Evolutionary conservation across 805 yeast genomes (phyloP), one percentile per base, ranked within the genome.

Genomic region (Saccharomyces cerevisiae): DNA sequence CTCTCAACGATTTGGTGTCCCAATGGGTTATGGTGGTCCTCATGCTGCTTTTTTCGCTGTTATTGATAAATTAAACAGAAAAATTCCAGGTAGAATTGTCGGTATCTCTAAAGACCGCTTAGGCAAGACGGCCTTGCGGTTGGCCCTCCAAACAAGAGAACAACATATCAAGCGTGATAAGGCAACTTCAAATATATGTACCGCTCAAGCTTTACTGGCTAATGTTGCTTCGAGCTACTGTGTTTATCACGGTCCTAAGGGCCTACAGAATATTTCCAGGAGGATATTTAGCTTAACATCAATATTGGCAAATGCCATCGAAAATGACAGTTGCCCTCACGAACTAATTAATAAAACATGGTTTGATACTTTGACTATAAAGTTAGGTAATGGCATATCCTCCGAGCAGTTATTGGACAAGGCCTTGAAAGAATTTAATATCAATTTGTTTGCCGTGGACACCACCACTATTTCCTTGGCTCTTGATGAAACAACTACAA

Each of bases 11-110:
- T 89, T 94, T 63, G 99, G 99, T 65, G 97, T 92, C 43, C 98
- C 99, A 53, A 81, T 92, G 76, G 99, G 98, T 6, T 94, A 83
- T 68, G 99, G 99, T 66, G 99, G 99, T 22, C 99, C 99, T 3
- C 99, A 94, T 70, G 98, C 99, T 49, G 99, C 96, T 0, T 94
- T 89, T 73, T 91, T 94, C 63, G 89, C 98, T 8, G 96, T 92
- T 46, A 78, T 82, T n/a, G 81, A 83, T 56, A 79, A 82, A 53
- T 78, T 86, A 62, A 88, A 89, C 67, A 82, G 99, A 68, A 94
- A 91, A 72, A 89, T 94, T 70, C 99, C 99, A 1, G 99, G 99
- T 47, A 81, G 99, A 74, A 80, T 94, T 53, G 91, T 94, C 53
- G 99, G 99, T 67, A 83, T 88, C 46, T 84, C 96, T 43, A 89